Evolutionary conservation across 108 stramenopile species (phyloP), one percentile per base, ranked within the genome.

Genomic region (Epithemia pelagica): DNA sequence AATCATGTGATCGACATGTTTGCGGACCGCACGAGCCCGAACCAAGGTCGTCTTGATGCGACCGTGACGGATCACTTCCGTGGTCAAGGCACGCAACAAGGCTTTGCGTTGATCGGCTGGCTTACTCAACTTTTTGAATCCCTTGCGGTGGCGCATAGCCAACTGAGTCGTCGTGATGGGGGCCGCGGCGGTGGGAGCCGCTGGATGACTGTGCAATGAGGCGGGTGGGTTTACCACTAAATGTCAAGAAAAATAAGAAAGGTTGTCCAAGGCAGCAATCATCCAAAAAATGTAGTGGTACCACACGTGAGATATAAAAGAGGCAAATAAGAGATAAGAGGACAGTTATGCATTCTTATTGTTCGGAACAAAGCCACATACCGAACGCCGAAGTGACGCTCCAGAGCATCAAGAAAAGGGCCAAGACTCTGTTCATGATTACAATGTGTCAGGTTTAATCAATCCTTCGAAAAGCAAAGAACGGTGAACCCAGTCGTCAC

Each of bases 31-130:
- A 69, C 81, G 89, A 70, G 97, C 97, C 29, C 97, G 89, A 25
- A 86, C 82, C 58, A 90, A 73, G 46, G 96, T 98, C 64, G 97
- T 98, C 79, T 90, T 92, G 83, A 98, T 95, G 64, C 96, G 92
- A 27, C 97, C 97, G 85, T 98, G 97, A 56, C 97, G 88, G 77
- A 96, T 96, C 65, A 87, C 80, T 85, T 98, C 96, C 52, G 97
- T 98, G 32, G 97, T 98, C 7, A 96, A 83, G 58, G 90, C 77
- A 32, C 97, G 92, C 24, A 97, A 78, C n/a, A 98, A 74, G 21
- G 97, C 97, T 83, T 98, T 98, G 59, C 97, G 90, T 76, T 98
- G 97, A 79, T 98, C 96, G 52, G 97, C 95, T 28, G 96, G 94
- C 71, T 82, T 83, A 59, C 90, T 84, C 7, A 98, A 85, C 70